These are phyloP conservation scores for Ettlia oleoabundans DNA, from an alignment of 139 green algal species.

Conservation along the genomic window DNA sequence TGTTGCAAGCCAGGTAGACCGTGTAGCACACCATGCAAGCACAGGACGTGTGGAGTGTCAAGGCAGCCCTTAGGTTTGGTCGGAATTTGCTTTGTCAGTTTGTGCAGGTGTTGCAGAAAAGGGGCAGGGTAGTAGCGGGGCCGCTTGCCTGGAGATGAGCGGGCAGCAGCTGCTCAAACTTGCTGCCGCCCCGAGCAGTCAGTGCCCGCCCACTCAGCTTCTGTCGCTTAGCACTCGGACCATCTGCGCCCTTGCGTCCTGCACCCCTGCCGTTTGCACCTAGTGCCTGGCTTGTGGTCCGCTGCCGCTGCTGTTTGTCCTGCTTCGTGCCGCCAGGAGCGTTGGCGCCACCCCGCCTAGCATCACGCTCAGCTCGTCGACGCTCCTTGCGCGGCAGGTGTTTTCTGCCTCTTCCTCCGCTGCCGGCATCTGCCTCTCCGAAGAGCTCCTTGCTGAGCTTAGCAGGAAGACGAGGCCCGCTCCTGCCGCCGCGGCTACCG, in stretches of 20 bases:
- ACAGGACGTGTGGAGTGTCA: not conserved
- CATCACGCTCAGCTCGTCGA: conserved; percentile 26
- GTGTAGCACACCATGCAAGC: not conserved
- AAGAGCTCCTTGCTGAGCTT: conserved; percentile 42
- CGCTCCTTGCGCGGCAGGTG: conserved; percentile 30
- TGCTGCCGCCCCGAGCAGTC: not conserved
- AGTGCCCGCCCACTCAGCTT: not conserved
- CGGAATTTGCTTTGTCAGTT: not conserved
- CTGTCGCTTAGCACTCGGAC: not conserved
- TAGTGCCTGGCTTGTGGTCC: not conserved
- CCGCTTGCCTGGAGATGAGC: conserved; percentile 1
- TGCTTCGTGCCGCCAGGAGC: not conserved
- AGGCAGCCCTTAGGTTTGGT: too few relatives aligned
- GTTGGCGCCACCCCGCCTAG: not conserved
- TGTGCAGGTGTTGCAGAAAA: not conserved
- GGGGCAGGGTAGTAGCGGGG: not conserved
- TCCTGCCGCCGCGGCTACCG: not conserved
- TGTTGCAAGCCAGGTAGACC: too few relatives aligned
- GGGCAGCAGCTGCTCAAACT: conserved; percentile 36
- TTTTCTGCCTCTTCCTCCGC: not conserved
- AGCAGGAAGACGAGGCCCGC: conserved; percentile 32
- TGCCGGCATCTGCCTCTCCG: not conserved
- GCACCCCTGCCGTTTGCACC: not conserved
- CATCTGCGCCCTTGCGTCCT: not conserved
- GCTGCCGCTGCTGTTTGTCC: not conserved